Percentiles rank a stretch among this genome's conserved stretches.
These are phyloP conservation scores for Microthyrium microscopicum DNA, from an alignment of 2,329 filamentous ascomycete genomes.

Conservation along the genomic window DNA sequence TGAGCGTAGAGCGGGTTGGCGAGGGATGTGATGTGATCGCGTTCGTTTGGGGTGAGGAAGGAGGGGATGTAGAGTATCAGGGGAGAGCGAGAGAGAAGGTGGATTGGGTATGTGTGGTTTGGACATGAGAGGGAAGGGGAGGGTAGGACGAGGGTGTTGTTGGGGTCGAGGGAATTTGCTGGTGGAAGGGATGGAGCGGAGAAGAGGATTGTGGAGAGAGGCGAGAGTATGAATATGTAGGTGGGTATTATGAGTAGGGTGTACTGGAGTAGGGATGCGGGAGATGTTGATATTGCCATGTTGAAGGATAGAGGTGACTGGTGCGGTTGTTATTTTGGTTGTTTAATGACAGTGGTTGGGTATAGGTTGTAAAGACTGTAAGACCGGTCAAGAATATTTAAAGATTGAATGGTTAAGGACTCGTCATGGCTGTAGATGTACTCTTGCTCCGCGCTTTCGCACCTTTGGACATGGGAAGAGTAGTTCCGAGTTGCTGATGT, in stretches of 20 bases:
- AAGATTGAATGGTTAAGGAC: too few species aligned
- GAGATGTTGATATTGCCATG: too few species aligned
- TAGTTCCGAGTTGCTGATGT: too few species aligned
- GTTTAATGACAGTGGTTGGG: too few species aligned
- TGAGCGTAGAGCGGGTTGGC: conserved; percentile 31
- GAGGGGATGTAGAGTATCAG: conserved; percentile 42
- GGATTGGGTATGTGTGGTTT: conserved; percentile 23
- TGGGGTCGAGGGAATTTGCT: conserved; percentile 15
- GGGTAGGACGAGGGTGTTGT: conserved; percentile 24
- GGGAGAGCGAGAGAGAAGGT: conserved; percentile 36
- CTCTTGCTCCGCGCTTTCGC: too few species aligned
- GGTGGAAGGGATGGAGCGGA: background rate
- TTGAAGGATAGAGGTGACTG: background rate
- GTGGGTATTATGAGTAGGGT: conserved; percentile 7
- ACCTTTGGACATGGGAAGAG: too few species aligned
- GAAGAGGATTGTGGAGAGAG: conserved; percentile 1
- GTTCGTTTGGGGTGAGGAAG: conserved; percentile 34
- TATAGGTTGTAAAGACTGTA: too few species aligned
- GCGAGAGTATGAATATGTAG: conserved; percentile 7
- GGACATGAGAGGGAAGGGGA: conserved; percentile 21
- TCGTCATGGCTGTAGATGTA: too few species aligned
- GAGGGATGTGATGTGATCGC: conserved; percentile 11
- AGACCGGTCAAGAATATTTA: too few species aligned
- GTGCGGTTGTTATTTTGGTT: background rate
- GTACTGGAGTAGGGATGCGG: conserved; percentile 6